Base-by-base conservation (phyloP, 495 filamentous ascomycete genomes). In the Penicillium coprophilum region DNA sequence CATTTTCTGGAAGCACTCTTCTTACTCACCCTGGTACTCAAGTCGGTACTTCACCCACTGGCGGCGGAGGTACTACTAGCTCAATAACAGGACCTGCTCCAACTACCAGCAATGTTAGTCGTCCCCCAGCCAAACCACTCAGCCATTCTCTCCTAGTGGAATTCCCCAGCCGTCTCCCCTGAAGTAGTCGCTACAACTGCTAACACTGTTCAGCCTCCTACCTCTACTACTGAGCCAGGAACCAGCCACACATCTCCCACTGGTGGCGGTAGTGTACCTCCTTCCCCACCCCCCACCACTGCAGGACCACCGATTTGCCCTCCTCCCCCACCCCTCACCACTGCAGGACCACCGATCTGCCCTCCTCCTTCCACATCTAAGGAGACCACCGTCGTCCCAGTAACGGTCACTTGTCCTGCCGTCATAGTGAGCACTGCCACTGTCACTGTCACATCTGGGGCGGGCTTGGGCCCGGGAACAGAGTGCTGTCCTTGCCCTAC, bases 391-490 rank as follows among this genome's bases (percentile, higher is more conserved):
- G 41, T 46, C 5, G 21, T 54, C 20, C 41, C 52, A 0, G 52
- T 54, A 9, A 54, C 52, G 7, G 32, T 46, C 0, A 54, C 52
- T 9, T 54, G 52, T 28, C 52, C 52, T 39, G 28, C 40, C 23
- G 43, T 21, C 2, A 5, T 21, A 1, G 15, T 36, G 24, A 52
- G 50, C 49, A 50, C 56, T 31, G 38, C 31, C 12, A 47, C 49
- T 12, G 34, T 46, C 7, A 48, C 49, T 8, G 49, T 51, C 30
- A 54, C 52, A 17, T 20, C 48, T 51, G 17, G 50, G 8, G 1
- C 46, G 7, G 34, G 24, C 5, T 11, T 45, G 9, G 32, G 21
- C 4, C 9, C 7, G n/a, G 11, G 15, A 23, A 5, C 27, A 9
- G 30, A 28, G 8, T 12, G 24, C 15, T 43, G 34, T n/a, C 34